Evolutionary conservation across 169 alveolate genomes (phyloP), one percentile per base, ranked within the genome.

Genomic region (Eimeria acervulina): DNA sequence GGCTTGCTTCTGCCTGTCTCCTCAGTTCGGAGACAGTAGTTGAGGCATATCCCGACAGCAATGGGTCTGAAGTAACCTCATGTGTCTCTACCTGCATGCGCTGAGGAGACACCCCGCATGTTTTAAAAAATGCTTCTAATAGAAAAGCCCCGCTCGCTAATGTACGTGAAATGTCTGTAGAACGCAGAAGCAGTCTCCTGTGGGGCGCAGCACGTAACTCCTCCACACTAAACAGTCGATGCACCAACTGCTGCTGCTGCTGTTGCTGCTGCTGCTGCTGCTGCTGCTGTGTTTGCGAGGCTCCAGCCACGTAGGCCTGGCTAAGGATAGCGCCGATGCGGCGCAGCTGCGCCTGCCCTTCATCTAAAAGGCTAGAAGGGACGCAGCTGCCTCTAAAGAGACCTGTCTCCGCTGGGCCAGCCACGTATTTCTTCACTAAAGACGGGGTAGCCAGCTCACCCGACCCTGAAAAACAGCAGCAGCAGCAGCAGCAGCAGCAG

Each of bases 211-310:
- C 76, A 7, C 52, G 31, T 36, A 83, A 66, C 76, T 83, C 91
- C 74, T 83, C 52, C 0, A 76, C 52, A 7, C 23, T 26, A 44
- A 83, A 83, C 76, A 83, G 33, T 7, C 33, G 55, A 51, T 83
- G 91, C 91, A 83, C 91, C 76, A 83, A 66, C 91, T 83, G 91
- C 91, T 83, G 51, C 76, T 83, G 51, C 51, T 83, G 91, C 91
- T 19, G 63, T 21, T 47, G 55, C 91, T 38, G 70, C 66, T 17
- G 28, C 42, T 83, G 66, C 19, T 52, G 76, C 76, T 52, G 76
- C 91, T 52, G 42, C 52, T 26, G 51, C 31, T n/a, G 74, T 2
- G 68, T 21, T 28, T 23, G 26, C 26, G 59, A 28, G 15, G 59
- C 63, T 19, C 40, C 44, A 31, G 36, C 66, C n/a, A 83, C 74